phyloP scores from a whole-genome alignment of 805 yeast genomes.

The Myxozyma udenii region DNA sequence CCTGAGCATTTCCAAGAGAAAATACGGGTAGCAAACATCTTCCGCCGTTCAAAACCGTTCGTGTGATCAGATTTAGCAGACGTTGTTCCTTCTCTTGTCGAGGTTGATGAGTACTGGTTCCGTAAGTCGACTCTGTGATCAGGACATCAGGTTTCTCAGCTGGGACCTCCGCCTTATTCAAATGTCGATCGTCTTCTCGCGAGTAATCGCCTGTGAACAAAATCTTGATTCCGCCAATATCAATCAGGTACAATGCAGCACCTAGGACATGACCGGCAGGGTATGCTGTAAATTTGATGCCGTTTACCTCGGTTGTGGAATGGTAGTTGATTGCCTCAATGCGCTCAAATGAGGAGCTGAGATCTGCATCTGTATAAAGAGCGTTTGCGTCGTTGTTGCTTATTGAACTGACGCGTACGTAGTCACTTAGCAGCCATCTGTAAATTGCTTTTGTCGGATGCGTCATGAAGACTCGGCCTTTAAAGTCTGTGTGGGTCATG shows the following conservation, averaged over 20 bases:
- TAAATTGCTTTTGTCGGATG: constrained; percentile 98
- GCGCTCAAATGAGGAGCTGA: constrained; percentile 77
- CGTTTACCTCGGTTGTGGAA: constrained; percentile 90
- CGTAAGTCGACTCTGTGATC: constrained; percentile 94
- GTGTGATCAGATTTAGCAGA: constrained; percentile 76
- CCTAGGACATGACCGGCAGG: constrained; percentile 99
- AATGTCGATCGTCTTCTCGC: constrained; percentile 91
- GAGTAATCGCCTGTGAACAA: constrained; percentile 97
- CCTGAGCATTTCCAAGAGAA: constrained; percentile 97
- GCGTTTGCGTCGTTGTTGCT: constrained; percentile 34
- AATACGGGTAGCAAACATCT: constrained; percentile 89
- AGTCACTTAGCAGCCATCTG: constrained; percentile 91
- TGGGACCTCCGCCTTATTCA: constrained; percentile 93
- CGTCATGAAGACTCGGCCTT: constrained; percentile 97
- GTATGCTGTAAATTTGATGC: constrained; percentile 92
- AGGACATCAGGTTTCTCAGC: constrained; percentile 80
- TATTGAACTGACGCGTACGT: constrained; percentile 65
- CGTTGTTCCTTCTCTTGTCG: constrained; percentile 78
- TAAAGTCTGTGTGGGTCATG: constrained; percentile 92
- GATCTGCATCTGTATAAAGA: constrained; percentile 85
- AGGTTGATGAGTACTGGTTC: constrained; percentile 96
- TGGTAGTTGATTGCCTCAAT: constrained; percentile 95
- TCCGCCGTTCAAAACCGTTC: constrained; percentile 83
- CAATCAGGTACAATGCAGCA: constrained; percentile 96
- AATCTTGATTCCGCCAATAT: constrained; percentile 85